Evolutionary conservation across 768 basidiomycete species (phyloP).

Genomic region (Leccinum disarticulatum): DNA sequence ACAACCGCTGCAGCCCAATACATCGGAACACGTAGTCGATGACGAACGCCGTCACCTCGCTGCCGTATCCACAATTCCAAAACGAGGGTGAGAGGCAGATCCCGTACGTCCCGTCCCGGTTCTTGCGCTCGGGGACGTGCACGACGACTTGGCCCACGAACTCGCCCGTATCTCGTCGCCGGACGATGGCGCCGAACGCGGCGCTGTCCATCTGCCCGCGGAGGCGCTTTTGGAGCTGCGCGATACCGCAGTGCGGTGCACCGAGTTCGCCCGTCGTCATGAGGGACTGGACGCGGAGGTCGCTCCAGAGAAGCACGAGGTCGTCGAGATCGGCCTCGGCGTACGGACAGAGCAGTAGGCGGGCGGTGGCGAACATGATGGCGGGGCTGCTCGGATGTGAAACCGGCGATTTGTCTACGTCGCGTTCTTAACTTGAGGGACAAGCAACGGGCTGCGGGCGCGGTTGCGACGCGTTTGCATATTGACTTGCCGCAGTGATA

Average conservation of each 20-base stretch:
- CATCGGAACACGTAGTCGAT: constrained; percentile 41
- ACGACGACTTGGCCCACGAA: constrained; percentile 36
- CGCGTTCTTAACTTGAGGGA: background rate
- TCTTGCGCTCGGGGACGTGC: constrained; percentile 23
- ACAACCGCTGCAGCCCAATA: constrained; percentile 41
- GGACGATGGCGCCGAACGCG: constrained; percentile 30
- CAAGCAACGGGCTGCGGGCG: constrained; percentile 17
- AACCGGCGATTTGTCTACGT: background rate
- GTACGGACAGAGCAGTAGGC: constrained; percentile 35
- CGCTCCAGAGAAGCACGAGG: constrained; percentile 30
- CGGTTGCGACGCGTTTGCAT: constrained; percentile 8
- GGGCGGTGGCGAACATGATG: constrained; percentile 33
- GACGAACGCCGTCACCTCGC: constrained; percentile 40
- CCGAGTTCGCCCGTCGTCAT: constrained; percentile 13
- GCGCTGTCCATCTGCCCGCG: constrained; percentile 25
- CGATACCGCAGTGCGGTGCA: constrained; percentile 8
- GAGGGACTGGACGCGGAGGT: constrained; percentile 28
- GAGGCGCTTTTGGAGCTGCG: constrained; percentile 21
- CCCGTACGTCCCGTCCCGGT: constrained; percentile 34
- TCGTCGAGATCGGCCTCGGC: constrained; percentile 33
- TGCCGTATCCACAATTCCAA: constrained; percentile 44
- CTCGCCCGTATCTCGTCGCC: constrained; percentile 26
- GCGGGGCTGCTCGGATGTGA: too few relatives aligned
- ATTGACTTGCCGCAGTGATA: constrained; percentile 10
- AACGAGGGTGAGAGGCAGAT: constrained; percentile 32